Base-by-base conservation (phyloP, 148 eudicot species). In the Arctostaphylos glauca region DNA sequence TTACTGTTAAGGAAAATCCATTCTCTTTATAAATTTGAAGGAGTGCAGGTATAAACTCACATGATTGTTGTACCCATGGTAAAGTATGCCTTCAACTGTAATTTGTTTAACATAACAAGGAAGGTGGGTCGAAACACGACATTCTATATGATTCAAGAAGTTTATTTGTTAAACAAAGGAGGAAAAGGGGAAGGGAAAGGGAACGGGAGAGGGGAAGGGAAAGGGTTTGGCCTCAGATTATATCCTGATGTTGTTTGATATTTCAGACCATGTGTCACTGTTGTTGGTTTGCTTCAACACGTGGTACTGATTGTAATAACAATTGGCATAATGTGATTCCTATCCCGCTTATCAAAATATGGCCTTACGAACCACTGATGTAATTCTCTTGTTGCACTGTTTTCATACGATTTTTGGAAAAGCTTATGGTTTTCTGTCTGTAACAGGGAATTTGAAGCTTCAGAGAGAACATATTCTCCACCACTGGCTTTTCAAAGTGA, bases 361-460 rank as follows among this genome's bases (percentile, higher is more conserved):
- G n/a, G 25, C 72, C 52, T 52, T 50, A 56, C 49, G 46, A 68
- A 71, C 49, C 38, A 12, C 6, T 47, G 64, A 15, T 52, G 7
- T 59, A 44, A 56, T 50, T 21, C 14, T 53, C 19, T 43, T 21
- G 5, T 66, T 66, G 3, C 25, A 31, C 23, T 49, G 48, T 23
- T 46, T 9, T 73, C 16, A 81, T 81, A 52, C 46, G 71, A 74
- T 74, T 82, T 82, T 58, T 78, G 31, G 67, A 59, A 59, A 47
- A 62, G 13, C n/a, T 59, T 81, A 46, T 54, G 21, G 76, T 83
- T 68, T 80, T 83, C 55, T 62, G 41, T 88, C 18, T 19, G 52
- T 76, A 80, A 81, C 60, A 88, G 94, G 85, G 85, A 81, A 62
- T 81, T 86, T 80, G 91, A 86, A 83, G 80, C 83, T 76, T 80